phyloP scores from a whole-genome alignment of 1,139 yeast species.

The Protomyces lactucae-debilis region DNA sequence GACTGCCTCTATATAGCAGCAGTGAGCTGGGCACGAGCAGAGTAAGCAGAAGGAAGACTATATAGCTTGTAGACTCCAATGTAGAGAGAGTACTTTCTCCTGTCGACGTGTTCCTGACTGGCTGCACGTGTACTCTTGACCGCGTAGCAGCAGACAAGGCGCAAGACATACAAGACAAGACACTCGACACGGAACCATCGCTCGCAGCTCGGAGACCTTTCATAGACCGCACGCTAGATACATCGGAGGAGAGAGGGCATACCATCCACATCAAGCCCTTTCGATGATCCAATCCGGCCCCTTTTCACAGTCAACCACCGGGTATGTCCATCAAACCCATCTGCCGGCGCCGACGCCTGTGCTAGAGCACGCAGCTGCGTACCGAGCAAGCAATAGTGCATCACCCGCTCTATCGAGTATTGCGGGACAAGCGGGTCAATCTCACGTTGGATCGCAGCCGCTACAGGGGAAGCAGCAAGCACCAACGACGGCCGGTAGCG shows the following conservation, averaged over 20 bases:
- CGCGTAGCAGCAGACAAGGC: too few relatives aligned
- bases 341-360: slow-evolving; percentile 12
- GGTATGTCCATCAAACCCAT: slow-evolving; percentile 23
- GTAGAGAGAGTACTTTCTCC: too few relatives aligned
- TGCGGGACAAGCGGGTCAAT: not conserved
- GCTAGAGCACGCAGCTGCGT: not conserved
- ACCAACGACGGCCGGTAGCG: not conserved
- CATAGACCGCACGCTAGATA: too few relatives aligned
- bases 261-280: not conserved
- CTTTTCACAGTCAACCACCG: slow-evolving; percentile 11
- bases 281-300: slow-evolving; percentile 24
- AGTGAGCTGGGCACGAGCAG: too few relatives aligned
- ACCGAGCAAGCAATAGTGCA: not conserved
- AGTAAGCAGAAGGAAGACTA: too few relatives aligned
- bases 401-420: not conserved
- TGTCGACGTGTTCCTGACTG: too few relatives aligned
- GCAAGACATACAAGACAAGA: too few relatives aligned
- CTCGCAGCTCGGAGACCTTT: too few relatives aligned
- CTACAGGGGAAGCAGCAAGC: not conserved
- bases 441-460: not conserved
- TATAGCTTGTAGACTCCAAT: too few relatives aligned
- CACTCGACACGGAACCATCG: too few relatives aligned
- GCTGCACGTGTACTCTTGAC: too few relatives aligned
- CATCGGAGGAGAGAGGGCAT: too few relatives aligned
- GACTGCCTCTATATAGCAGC: not conserved